Evolutionary conservation across 805 yeast species (phyloP), one percentile per base, ranked within the genome.

Genomic region (Helenozyma rhizophorensis): DNA sequence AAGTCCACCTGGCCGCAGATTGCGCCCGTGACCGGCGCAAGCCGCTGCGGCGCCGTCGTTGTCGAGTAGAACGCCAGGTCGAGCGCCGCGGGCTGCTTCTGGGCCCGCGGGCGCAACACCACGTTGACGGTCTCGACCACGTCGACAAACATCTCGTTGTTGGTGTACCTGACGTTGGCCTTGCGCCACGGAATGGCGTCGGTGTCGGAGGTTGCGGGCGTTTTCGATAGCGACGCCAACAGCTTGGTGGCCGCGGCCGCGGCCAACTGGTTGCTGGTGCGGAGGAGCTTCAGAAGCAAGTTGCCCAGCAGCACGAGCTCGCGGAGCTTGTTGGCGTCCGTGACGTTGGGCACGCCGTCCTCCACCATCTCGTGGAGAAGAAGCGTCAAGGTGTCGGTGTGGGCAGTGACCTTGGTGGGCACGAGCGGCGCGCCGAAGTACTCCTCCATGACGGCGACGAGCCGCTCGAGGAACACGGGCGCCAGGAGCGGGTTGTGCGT

Each of bases 81-180:
- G 12, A 41, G 28, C 9, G 35, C 22, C 12, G 36, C 37, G 18
- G 33, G 37, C 12, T 40, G 45, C 9, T 37, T 32, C 16, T 26
- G 32, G 12, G 23, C 17, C 18, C 33, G 36, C 9, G 48, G 49
- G 14, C 40, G 63, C 14, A 79, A 55, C 0, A 82, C 68, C 23
- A 81, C 71, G 41, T 71, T 72, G 14, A 84, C 55, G 1, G 70
- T 62, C 54, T 90, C 98, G 2, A 70, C 67, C 5, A 93, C 54
- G 57, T 93, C 97, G 7, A 90, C 82, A 53, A 80, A 87, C 57
- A 90, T 68, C 57, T 90, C 97, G 56, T 90, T 87, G 43, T 79
- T 79, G 3, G 85, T 71, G 53, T 85, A 78, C 43, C 71, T 74
- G n/a, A 83, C 81, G 42, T 77, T 73, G 4, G 79, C 53, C 28